phyloP scores from a whole-genome alignment of 805 yeast genomes.

The Candida hungchunana region DNA sequence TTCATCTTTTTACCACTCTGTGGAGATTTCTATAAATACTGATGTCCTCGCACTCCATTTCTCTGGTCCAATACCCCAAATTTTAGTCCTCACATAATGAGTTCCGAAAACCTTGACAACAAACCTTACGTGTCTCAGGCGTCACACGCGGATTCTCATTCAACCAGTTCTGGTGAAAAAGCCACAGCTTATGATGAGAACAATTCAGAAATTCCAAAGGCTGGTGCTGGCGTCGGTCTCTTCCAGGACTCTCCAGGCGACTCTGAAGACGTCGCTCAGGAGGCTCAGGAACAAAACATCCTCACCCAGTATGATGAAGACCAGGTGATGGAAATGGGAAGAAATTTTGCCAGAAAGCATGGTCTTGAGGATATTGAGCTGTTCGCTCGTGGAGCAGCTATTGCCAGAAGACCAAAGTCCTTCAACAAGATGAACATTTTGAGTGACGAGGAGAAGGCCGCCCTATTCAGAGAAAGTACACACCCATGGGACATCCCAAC shows the following conservation, averaged over 20 bases:
- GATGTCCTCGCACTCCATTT: too few relatives aligned
- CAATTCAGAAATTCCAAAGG: background rate
- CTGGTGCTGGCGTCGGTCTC: slow-evolving; percentile 7
- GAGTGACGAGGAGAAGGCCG: slow-evolving; percentile 49
- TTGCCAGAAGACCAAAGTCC: slow-evolving; percentile 57
- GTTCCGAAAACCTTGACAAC: slow-evolving; percentile 1
- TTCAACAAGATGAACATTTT: slow-evolving; percentile 56
- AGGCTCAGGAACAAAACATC: slow-evolving; percentile 36
- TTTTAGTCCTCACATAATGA: too few relatives aligned
- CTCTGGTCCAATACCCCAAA: too few relatives aligned
- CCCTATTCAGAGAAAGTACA: slow-evolving; percentile 41
- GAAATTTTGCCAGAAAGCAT: slow-evolving; percentile 56
- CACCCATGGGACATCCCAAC: slow-evolving; percentile 41
- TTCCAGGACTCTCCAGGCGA: slow-evolving; percentile 7
- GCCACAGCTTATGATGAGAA: slow-evolving; percentile 2
- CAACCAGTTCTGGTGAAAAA: slow-evolving; percentile 1
- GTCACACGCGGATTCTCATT: slow-evolving; percentile 4
- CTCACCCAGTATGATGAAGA: slow-evolving; percentile 54
- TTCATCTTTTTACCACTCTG: too few relatives aligned
- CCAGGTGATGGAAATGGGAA: slow-evolving; percentile 67
- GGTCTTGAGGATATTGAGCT: slow-evolving; percentile 44
- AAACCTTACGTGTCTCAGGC: slow-evolving; percentile 2
- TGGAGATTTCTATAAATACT: too few relatives aligned
- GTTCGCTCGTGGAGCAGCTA: slow-evolving; percentile 62
- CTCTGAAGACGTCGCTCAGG: slow-evolving; percentile 1